Percentiles rank a stretch among this genome's conserved stretches.
phyloP scores from a whole-genome alignment of 306 rosid species.

The Spatholobus suberectus region DNA sequence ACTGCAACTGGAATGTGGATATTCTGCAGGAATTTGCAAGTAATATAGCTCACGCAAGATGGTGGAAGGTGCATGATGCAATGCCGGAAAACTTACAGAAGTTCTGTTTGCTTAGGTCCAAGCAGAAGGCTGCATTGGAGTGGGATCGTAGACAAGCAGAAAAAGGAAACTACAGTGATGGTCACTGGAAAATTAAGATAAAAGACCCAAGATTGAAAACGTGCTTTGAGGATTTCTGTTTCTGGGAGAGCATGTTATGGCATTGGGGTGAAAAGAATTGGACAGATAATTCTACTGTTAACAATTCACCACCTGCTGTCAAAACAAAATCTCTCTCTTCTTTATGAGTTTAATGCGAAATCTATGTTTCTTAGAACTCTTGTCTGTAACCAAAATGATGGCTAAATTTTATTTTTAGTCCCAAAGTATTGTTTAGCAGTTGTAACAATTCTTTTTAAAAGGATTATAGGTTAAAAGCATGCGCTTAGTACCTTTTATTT shows the following conservation, averaged over 20 bases:
- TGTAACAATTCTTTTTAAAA: neutral
- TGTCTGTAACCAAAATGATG: constrained; percentile 13
- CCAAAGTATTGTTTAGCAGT: constrained; percentile 10
- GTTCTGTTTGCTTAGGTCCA: constrained; percentile 78
- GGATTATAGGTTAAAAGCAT: neutral
- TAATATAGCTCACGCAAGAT: constrained; percentile 76
- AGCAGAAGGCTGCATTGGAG: constrained; percentile 85
- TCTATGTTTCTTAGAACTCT: constrained; percentile 15
- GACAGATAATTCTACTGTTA: constrained; percentile 67
- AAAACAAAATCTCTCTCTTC: constrained; percentile 51
- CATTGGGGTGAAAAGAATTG: constrained; percentile 87
- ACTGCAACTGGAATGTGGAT: constrained; percentile 92
- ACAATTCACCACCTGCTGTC: constrained; percentile 43
- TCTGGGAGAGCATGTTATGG: constrained; percentile 90
- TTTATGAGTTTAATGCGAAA: constrained; percentile 38
- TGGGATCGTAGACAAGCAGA: constrained; percentile 90
- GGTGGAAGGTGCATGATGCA: constrained; percentile 93
- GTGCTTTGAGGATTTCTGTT: constrained; percentile 80
- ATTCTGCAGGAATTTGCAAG: constrained; percentile 79
- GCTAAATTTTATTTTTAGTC: constrained; percentile 18
- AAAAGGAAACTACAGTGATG: constrained; percentile 75
- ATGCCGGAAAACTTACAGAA: constrained; percentile 73
- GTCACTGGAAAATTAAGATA: constrained; percentile 84
- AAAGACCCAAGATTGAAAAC: constrained; percentile 66
- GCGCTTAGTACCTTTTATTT: neutral